Conservation (phyloP, 1,284 basidiomycete genomes). For the Puccinia coronata region DNA sequence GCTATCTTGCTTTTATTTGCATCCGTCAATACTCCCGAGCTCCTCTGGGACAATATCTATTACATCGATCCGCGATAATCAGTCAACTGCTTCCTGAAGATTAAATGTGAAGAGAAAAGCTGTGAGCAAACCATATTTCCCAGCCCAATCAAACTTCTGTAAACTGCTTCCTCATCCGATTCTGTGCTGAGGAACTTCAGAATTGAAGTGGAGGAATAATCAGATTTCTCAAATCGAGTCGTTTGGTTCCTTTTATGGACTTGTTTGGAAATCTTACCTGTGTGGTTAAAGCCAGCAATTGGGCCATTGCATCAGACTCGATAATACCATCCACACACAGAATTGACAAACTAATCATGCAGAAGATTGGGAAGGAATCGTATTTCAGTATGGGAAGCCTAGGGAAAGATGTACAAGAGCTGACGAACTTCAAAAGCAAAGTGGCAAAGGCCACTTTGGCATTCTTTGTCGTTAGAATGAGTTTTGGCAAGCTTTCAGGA, state of each 20-base stretch:
- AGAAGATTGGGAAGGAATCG: background rate
- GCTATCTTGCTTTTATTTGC: background rate
- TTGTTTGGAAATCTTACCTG: background rate
- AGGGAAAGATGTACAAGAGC: no score
- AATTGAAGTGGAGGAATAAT: background rate
- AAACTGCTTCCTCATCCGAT: constrained; percentile 37
- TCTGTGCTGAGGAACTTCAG: constrained; percentile 8
- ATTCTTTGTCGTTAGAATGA: constrained; percentile 28
- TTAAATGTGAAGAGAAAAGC: background rate
- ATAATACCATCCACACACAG: constrained; percentile 1
- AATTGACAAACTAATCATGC: constrained; percentile 13
- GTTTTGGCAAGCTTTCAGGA: background rate
- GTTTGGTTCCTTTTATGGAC: background rate
- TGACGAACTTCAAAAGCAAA: constrained; percentile 40
- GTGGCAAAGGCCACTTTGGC: constrained; percentile 41
- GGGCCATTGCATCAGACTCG: constrained; percentile 2
- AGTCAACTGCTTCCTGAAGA: no score
- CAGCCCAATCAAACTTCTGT: constrained; percentile 35
- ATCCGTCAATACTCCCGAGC: background rate
- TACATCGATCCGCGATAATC: background rate
- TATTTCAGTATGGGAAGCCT: no score
- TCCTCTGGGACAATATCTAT: background rate
- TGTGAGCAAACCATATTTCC: constrained; percentile 37
- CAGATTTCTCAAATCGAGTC: background rate
- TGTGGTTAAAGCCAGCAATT: background rate